Percentiles rank a stretch among this genome's conserved stretches.
These are phyloP conservation scores for Boletellus emodensis DNA, from an alignment of 768 basidiomycete genomes.

Conservation along the genomic window DNA sequence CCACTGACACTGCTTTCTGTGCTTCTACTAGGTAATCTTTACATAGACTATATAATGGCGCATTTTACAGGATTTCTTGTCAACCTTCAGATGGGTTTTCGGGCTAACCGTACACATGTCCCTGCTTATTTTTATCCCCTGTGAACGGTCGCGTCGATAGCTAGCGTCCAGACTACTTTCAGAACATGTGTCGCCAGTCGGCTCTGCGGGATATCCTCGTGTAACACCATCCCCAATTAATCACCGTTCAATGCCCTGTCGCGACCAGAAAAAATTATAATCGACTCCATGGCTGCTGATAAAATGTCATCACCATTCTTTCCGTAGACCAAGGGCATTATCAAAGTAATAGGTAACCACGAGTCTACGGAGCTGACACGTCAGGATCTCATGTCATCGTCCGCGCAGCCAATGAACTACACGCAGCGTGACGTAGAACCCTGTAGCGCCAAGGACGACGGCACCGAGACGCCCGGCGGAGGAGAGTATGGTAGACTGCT, in stretches of 20 bases:
- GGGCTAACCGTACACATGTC: constrained; percentile 16
- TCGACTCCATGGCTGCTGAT: constrained; percentile 18
- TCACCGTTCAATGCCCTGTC: constrained; percentile 30
- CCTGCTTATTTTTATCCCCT: constrained; percentile 32
- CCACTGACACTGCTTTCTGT: constrained; percentile 34
- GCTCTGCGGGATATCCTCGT: constrained; percentile 32
- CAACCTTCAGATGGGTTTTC: constrained; percentile 4
- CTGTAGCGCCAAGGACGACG: constrained; percentile 39
- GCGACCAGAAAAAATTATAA: constrained; percentile 17
- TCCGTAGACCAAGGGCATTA: constrained; percentile 28
- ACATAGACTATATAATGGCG: constrained; percentile 35
- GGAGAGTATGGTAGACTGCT: constrained; percentile 64
- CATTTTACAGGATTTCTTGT: constrained; percentile 26
- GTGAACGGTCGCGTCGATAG: constrained; percentile 23
- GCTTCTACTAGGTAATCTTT: constrained; percentile 32
- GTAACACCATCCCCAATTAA: constrained; percentile 30
- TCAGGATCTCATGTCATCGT: constrained; percentile 13
- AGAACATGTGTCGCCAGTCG: constrained; percentile 23
- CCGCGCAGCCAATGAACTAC: constrained; percentile 19
- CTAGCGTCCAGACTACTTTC: constrained; percentile 16
- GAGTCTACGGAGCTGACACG: constrained; percentile 31
- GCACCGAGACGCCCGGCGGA: constrained; percentile 48
- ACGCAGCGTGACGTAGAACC: constrained; percentile 32
- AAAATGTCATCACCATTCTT: constrained; percentile 17
- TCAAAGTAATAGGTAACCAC: constrained; percentile 22